Base-by-base conservation (phyloP, 2,329 filamentous ascomycete species). In the Colletotrichum coccodes region DNA sequence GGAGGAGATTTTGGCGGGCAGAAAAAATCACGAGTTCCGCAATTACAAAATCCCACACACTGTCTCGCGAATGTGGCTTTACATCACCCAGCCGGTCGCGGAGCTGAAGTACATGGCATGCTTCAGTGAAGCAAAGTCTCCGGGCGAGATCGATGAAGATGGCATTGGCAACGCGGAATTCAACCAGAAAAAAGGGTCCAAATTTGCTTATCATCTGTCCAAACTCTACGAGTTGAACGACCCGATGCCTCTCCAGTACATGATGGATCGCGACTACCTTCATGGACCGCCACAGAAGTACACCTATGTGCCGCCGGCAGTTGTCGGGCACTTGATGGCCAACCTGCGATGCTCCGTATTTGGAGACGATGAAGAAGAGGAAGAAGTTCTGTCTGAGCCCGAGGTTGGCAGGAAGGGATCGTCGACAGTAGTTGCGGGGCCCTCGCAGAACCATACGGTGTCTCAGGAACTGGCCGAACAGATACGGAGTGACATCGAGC, bases 171-270 rank as follows among this genome's bases (percentile, higher is more conserved):
- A 89, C 66, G 77, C 73, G 2, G 84, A 86, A 12, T 90, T 87
- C 75, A 87, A 87, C 67, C 73, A 76, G 11, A 79, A 80, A 7
- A 76, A 72, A 44, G 67, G 71, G n/a, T 75, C 76, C 18, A 81
- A 80, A 28, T 87, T 80, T 69, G 87, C 86, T 4, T 87, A 89
- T 73, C 84, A 86, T 72, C 80, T 89, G 50, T 71, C 83, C 26
- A 83, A 90, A 72, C 81, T 92, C 1, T 92, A 91, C 73, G 83
- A 89, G 76, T 82, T 92, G 30, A 90, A 90, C 72, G 85, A 91
- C 74, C 86, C 89, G 0, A 80, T 89, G 2, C 78, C 83, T 0
- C 78, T 88, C 2, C 78, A 81, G 0, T 80, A 84, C 60, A 87
- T 91, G 80, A 83, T 82, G 50, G 79, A 81, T 47, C 85, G 87